These are phyloP conservation scores for Aspergillus alliaceus DNA, from an alignment of 2,329 filamentous ascomycete species.

Conservation along the genomic window DNA sequence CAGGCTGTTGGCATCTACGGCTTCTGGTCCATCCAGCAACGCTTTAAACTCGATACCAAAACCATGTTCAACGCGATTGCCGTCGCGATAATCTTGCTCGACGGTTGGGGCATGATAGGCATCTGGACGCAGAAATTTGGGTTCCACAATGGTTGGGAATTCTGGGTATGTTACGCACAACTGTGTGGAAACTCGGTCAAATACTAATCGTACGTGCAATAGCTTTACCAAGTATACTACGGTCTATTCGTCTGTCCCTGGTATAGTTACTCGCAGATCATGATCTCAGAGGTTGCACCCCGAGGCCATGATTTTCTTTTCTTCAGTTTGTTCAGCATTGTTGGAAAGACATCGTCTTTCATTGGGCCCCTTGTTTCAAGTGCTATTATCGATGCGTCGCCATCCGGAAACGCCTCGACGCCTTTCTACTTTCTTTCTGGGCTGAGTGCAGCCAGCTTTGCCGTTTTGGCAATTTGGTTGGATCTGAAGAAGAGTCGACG, in stretches of 20 bases:
- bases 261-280: slow-evolving; percentile 70
- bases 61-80: slow-evolving; percentile 68
- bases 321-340: slow-evolving; percentile 68
- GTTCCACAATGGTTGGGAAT: slow-evolving; percentile 56
- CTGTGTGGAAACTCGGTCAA: background rate
- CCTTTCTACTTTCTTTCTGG: slow-evolving; percentile 68
- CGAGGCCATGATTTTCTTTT: slow-evolving; percentile 69
- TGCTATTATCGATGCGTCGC: slow-evolving; percentile 65
- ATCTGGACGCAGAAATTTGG: slow-evolving; percentile 57
- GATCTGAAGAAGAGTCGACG: slow-evolving; percentile 61
- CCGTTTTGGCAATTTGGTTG: slow-evolving; percentile 55
- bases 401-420: slow-evolving; percentile 55
- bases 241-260: slow-evolving; percentile 68
- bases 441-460: slow-evolving; percentile 57
- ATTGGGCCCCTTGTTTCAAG: slow-evolving; percentile 68
- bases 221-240: slow-evolving; percentile 56
- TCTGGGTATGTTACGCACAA: slow-evolving; percentile 40
- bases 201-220: background rate
- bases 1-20: slow-evolving; percentile 57
- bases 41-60: slow-evolving; percentile 61
- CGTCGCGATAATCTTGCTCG: slow-evolving; percentile 60
- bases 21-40: slow-evolving; percentile 63
- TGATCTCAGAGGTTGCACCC: slow-evolving; percentile 69
- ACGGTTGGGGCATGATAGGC: slow-evolving; percentile 60
- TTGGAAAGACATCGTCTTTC: slow-evolving; percentile 67